Evolutionary conservation across 1,284 basidiomycete genomes (phyloP).

Genomic region (Pseudozyma hubeiensis): DNA sequence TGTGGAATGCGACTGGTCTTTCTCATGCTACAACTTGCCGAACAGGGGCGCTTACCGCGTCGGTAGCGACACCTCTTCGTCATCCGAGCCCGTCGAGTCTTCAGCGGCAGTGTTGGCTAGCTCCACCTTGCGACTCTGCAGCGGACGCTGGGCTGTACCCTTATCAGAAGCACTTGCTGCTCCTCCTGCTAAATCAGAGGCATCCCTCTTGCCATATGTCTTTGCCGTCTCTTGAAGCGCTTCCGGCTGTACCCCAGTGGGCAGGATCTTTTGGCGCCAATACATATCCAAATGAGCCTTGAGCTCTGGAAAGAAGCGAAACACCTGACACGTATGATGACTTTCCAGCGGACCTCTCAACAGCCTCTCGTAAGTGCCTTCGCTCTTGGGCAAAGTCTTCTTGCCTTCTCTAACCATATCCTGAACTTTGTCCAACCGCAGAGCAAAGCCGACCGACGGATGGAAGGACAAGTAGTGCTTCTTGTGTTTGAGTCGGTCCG

Average conservation of each 20-base stretch:
- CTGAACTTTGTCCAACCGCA: constrained; percentile 76
- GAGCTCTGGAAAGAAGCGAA: constrained; percentile 29
- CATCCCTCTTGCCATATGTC: background rate
- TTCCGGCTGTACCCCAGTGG: background rate
- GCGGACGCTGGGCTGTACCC: background rate
- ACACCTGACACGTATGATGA: constrained; percentile 26
- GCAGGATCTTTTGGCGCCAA: constrained; percentile 18
- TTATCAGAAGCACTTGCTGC: background rate
- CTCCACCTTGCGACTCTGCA: constrained; percentile 18
- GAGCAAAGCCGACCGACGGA: constrained; percentile 85
- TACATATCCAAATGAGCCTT: constrained; percentile 37
- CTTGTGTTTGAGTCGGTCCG: constrained; percentile 83
- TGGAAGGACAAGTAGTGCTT: constrained; percentile 91
- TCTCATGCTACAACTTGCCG: too few relatives aligned
- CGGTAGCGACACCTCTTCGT: constrained; percentile 27
- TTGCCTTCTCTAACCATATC: constrained; percentile 8
- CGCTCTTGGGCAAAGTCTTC: constrained; percentile 19
- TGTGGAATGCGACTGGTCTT: too few relatives aligned
- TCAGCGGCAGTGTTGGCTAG: background rate
- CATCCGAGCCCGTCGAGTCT: constrained; percentile 17
- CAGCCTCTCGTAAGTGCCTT: constrained; percentile 33
- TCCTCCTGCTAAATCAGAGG: background rate
- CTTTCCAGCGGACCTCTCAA: constrained; percentile 33
- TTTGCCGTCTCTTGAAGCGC: background rate
- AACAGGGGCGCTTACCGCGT: background rate